Conservation (phyloP, 1,284 basidiomycete species). For the Inonotus hispidus region DNA sequence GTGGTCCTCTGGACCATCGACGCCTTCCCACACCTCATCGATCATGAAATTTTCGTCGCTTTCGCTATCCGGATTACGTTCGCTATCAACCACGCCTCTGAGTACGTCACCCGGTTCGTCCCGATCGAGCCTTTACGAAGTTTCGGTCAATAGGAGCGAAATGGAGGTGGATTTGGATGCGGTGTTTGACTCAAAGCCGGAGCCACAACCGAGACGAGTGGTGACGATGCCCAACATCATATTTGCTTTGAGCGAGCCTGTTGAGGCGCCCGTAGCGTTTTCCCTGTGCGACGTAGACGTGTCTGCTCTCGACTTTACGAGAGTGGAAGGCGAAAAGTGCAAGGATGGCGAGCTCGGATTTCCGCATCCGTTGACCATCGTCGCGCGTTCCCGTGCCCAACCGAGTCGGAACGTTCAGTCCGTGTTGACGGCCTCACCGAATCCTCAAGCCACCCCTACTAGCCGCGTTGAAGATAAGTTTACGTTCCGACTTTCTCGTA, state of each 20-base stretch:
- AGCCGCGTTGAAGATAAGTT: background rate
- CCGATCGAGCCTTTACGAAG: background rate
- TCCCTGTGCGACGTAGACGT: slow-evolving; percentile 7
- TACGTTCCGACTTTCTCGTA: slow-evolving; percentile 10
- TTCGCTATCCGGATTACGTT: background rate
- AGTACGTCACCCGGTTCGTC: slow-evolving; percentile 3
- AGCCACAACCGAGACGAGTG: background rate
- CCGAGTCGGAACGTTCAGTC: slow-evolving; percentile 10
- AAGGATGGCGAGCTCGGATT: background rate
- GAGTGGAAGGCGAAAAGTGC: background rate
- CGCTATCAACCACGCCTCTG: background rate
- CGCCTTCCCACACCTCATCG: background rate
- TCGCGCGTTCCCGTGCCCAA: slow-evolving; percentile 8
- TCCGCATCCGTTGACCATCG: slow-evolving; percentile 11
- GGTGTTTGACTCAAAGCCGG: background rate
- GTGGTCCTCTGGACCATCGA: background rate
- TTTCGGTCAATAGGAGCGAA: background rate
- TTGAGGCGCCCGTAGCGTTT: slow-evolving; percentile 12
- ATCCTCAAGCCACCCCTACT: background rate
- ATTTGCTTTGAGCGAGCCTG: slow-evolving; percentile 10
- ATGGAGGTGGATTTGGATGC: background rate
- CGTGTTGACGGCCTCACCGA: slow-evolving; percentile 3
- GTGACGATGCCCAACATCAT: slow-evolving; percentile 10
- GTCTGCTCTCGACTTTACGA: background rate
- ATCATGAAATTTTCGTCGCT: background rate